Evolutionary conservation across 179 eudicot species (phyloP), one percentile per base, ranked within the genome.

Genomic region (Nepenthes alata): DNA sequence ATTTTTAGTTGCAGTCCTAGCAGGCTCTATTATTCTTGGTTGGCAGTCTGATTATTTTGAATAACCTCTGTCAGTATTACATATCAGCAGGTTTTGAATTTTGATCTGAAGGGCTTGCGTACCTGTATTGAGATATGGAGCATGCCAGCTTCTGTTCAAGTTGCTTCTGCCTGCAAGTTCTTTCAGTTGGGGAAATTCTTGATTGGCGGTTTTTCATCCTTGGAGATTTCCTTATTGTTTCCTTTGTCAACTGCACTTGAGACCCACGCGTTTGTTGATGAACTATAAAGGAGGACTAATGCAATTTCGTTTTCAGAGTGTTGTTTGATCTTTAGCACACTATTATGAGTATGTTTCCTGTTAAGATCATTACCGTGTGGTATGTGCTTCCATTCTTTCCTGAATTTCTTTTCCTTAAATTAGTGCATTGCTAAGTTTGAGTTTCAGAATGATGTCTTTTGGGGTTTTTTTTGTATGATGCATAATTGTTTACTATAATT

Each of bases 211-310:
- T 81, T 87, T 74, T 84, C 77, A 73, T 69, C 77, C 82, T 79
- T 72, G 95, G 95, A 74, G 81, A 76, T 68, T 88, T 72, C 72
- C 77, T 77, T 71, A 80, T 78, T 78, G 88, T 88, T 80, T 84
- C 94, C 71, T 84, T 93, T 74, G 80, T 89, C 80, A 89, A 91
- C 84, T 81, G 93, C 84, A 91, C 98, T 71, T 89, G 86, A 88
- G 75, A 81, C 76, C 66, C 72, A 70, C 59, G 64, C 66, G 71
- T 73, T 72, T 44, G 65, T 78, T 63, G 73, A 79, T 80, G 77
- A 78, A 53, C 84, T 70, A 67, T 75, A 74, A 67, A 77, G 79
- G 81, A 80, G 86, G 83, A 69, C 78, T 75, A 65, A 85, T 87
- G 95, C 84, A 54, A 69, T 66, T 74, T 60, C 71, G 69, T 74